These are phyloP conservation scores for Ceratocystis alfenasii DNA, from an alignment of 2,329 filamentous ascomycete species.

Conservation along the genomic window DNA sequence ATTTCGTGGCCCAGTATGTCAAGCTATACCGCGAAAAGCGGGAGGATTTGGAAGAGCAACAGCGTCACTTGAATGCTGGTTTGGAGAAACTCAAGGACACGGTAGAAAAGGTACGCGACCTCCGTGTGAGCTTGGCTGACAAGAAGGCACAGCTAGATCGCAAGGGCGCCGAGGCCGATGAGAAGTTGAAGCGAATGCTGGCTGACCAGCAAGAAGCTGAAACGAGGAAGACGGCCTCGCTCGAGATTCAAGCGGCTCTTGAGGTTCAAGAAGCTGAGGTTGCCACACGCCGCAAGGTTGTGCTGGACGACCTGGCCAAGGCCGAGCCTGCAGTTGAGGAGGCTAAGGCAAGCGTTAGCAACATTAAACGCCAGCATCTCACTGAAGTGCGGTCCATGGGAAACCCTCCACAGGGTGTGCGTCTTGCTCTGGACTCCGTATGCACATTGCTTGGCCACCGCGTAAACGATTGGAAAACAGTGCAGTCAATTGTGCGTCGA, in stretches of 20 bases:
- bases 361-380: constrained; percentile 94
- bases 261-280: constrained; percentile 86
- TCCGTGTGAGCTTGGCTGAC: constrained; percentile 78
- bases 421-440: constrained; percentile 87
- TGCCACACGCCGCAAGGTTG: constrained; percentile 67
- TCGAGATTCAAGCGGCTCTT: constrained; percentile 77
- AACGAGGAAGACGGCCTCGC: constrained; percentile 72
- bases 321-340: constrained; percentile 89
- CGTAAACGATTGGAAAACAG: constrained; percentile 79
- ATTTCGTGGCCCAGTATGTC: constrained; percentile 96
- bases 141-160: constrained; percentile 89
- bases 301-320: constrained; percentile 73
- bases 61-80: constrained; percentile 94
- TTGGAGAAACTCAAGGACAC: constrained; percentile 95
- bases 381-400: constrained; percentile 97
- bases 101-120: constrained; percentile 89
- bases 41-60: constrained; percentile 95
- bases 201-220: constrained; percentile 92
- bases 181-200: constrained; percentile 95
- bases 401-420: constrained; percentile 80
- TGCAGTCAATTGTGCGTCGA: constrained; percentile 74
- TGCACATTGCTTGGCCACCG: constrained; percentile 89
- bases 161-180: constrained; percentile 91
- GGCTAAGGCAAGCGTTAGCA: constrained; percentile 91
- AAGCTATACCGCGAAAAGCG: constrained; percentile 97